These are phyloP conservation scores for Dendrobium huoshanense DNA, from an alignment of 106 monocot species.

Conservation along the genomic window DNA sequence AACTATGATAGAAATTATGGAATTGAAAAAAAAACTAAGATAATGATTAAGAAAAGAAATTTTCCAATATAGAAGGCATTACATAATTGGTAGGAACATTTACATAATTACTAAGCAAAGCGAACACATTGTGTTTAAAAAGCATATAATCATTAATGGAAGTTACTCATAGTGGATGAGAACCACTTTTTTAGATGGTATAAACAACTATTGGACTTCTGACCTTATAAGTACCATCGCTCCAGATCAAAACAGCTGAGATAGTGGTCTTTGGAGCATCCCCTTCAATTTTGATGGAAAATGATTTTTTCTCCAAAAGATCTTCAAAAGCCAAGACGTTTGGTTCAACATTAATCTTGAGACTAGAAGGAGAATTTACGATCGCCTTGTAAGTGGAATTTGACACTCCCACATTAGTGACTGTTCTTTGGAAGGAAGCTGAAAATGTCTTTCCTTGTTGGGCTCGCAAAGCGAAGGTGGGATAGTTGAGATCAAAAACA, in stretches of 20 bases:
- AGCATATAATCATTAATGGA: no score
- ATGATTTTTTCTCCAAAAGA: conserved; percentile 12
- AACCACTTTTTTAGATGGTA: not conserved
- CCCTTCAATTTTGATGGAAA: conserved; percentile 19
- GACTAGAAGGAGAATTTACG: not conserved
- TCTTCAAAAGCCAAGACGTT: conserved; percentile 11
- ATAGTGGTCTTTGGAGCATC: not conserved
- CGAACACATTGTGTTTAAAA: no score
- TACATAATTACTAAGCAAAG: no score
- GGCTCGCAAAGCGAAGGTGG: conserved; percentile 12
- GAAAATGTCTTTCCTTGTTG: not conserved
- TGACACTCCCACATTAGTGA: conserved; percentile 17
- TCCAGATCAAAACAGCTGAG: conserved; percentile 30
- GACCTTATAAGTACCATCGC: conserved; percentile 24
- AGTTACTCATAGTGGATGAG: not conserved
- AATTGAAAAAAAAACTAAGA: no score
- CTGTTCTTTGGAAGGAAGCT: conserved; percentile 8
- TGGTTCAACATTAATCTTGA: conserved; percentile 21
- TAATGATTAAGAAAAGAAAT: no score
- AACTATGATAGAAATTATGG: no score
- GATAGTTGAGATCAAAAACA: conserved; percentile 14
- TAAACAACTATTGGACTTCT: conserved; percentile 42
- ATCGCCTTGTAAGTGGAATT: conserved; percentile 12
- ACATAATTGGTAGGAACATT: no score
- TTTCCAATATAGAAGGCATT: no score